Evolutionary conservation across 805 yeast genomes (phyloP).

Genomic region (Pichia eremophila): DNA sequence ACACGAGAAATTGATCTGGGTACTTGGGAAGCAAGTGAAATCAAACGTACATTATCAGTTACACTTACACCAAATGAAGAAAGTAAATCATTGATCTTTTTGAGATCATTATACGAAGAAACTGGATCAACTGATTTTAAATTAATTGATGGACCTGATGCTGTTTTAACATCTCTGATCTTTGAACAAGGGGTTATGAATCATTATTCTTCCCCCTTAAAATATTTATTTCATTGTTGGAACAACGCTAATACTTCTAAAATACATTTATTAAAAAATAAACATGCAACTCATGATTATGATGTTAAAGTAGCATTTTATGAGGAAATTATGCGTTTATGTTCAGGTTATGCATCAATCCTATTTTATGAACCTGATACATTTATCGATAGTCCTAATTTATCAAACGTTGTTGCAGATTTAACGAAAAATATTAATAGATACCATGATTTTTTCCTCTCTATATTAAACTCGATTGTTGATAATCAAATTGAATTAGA

Average conservation of each 20-base stretch:
- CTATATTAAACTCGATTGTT: conserved; percentile 46
- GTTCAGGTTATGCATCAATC: conserved; percentile 57
- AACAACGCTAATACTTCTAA: conserved; percentile 30
- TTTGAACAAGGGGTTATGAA: conserved; percentile 42
- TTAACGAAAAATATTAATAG: conserved; percentile 19
- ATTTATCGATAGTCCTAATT: conserved; percentile 33
- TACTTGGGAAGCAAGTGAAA: conserved; percentile 33
- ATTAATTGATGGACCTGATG: conserved; percentile 33
- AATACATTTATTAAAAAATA: conserved; percentile 35
- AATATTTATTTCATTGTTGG: conserved; percentile 41
- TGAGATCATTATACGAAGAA: conserved; percentile 21
- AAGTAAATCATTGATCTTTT: conserved; percentile 9
- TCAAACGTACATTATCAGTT: conserved; percentile 30
- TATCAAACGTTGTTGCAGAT: conserved; percentile 21
- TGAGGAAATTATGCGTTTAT: conserved; percentile 38
- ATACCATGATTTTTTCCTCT: conserved; percentile 40
- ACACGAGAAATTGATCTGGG: conserved; percentile 18
- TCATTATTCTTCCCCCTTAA: conserved; percentile 28
- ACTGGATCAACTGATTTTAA: conserved; percentile 12
- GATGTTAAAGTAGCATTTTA: conserved; percentile 32
- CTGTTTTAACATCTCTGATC: conserved; percentile 44
- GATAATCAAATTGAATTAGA: conserved; percentile 62
- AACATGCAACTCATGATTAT: conserved; percentile 21
- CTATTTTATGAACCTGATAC: conserved; percentile 62
- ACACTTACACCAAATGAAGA: conserved; percentile 23